Base-by-base conservation (phyloP, 768 basidiomycete genomes). In the Lanmaoa pseudosensibilis region DNA sequence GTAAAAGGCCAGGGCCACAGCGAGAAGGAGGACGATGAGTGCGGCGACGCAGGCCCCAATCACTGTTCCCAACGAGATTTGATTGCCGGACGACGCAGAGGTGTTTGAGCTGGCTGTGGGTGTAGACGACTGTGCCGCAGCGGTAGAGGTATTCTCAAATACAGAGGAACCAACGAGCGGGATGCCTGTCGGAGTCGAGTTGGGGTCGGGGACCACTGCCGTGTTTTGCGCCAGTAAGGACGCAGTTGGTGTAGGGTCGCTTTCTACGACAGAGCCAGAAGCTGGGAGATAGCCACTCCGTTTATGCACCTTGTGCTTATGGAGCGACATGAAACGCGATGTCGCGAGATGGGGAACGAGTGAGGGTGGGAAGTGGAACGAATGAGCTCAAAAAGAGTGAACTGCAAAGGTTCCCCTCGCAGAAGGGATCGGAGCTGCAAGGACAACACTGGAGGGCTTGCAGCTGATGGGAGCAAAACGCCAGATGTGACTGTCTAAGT, bases 11-110 rank as follows among this genome's bases (percentile, higher is more conserved):
- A 84, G 61, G 40, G 82, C 75, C 46, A 88, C 69, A 21, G 80
- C 68, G 33, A 78, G 64, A 32, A 79, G 75, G 44, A 85, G 80
- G 38, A 80, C 79, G 19, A 66, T 32, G 62, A 88, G 78, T 25
- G 85, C 83, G 5, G 80, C 87, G 1, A 87, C 73, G 59, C 87
- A 89, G 21, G 79, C 78, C 5, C 80, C 87, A 34, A 90, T 74
- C 34, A 87, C 86, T 6, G 84, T 80, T 55, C 78, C 75, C 2
- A 77, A 37, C 1, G 77, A 54, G 25, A 72, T 69, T 30, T 70
- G 55, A 34, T 53, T 50, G 3, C 34, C 34, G 21, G 70, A 56
- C 3, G 71, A 46, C 19, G 54, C 5, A 9, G 57, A 33, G 13
- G 69, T 30, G 16, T 1, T 15, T 30, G 57, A 3, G 7, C 51